Evolutionary conservation across 164 flowering plant genomes (phyloP).

Genomic region (Saururus chinensis): DNA sequence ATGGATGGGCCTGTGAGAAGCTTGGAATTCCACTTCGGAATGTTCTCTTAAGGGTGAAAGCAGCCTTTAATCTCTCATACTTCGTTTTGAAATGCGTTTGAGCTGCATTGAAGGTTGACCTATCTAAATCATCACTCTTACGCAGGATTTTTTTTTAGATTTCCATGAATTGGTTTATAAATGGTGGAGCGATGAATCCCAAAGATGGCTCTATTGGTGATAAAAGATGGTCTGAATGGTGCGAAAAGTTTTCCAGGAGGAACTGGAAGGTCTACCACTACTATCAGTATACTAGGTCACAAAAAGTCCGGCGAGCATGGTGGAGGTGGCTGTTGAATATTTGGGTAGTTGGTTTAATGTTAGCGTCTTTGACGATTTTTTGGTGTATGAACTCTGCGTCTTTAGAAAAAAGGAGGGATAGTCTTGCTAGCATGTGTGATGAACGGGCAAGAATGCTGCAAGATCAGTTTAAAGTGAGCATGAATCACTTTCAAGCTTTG

Average conservation of each 20-base stretch:
- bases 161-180: constrained; percentile 54
- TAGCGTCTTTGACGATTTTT: constrained; percentile 40
- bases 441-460: constrained; percentile 89
- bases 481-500: constrained; percentile 92
- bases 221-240: constrained; percentile 36
- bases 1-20: not conserved
- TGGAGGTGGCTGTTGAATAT: constrained; percentile 42
- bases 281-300: constrained; percentile 35
- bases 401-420: constrained; percentile 68
- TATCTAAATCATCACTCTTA: constrained; percentile 47
- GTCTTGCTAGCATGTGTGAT: constrained; percentile 81
- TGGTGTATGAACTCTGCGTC: constrained; percentile 53
- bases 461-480: constrained; percentile 90
- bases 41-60: too few relatives aligned
- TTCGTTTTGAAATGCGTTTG: constrained; percentile 36
- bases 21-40: too few relatives aligned
- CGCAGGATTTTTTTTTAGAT: constrained; percentile 44
- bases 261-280: constrained; percentile 36
- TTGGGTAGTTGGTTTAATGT: constrained; percentile 42
- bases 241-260: constrained; percentile 37
- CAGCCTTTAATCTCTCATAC: constrained; percentile 6
- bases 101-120: constrained; percentile 52
- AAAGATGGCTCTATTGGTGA: constrained; percentile 32
- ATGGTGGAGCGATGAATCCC: constrained; percentile 40
- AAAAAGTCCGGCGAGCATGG: constrained; percentile 40